These are phyloP conservation scores for Mesembryanthemum crystallinum DNA, from an alignment of 148 eudicot species.

Conservation along the genomic window DNA sequence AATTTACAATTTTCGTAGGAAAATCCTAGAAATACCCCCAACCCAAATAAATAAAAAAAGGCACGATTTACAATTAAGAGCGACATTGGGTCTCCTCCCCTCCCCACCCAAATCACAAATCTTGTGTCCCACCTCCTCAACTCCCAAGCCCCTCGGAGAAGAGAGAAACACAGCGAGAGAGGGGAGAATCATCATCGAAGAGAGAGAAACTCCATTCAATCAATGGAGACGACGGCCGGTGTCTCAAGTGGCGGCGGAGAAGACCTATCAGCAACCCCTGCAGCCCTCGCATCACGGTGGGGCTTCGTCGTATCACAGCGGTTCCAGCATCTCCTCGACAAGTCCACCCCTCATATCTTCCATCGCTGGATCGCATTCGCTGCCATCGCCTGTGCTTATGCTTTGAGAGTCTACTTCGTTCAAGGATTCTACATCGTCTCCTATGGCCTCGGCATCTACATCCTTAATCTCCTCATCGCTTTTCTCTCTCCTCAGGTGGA, in stretches of 20 bases:
- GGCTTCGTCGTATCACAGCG: constrained; percentile 31
- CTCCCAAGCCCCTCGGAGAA: too few relatives aligned
- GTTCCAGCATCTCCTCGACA: constrained; percentile 45
- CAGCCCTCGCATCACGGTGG: constrained; percentile 34
- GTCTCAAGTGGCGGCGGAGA: constrained; percentile 13
- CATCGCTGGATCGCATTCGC: constrained; percentile 46
- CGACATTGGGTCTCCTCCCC: too few relatives aligned
- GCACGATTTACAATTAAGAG: too few relatives aligned
- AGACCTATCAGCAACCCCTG: constrained; percentile 25
- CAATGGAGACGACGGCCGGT: constrained; percentile 15
- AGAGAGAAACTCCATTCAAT: not conserved
- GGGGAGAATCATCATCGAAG: too few relatives aligned
- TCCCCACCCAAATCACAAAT: too few relatives aligned
- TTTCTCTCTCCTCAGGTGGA: constrained; percentile 56
- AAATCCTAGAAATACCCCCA: too few relatives aligned
- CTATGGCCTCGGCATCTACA: constrained; percentile 52
- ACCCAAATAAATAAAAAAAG: too few relatives aligned
- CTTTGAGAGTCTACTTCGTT: constrained; percentile 37
- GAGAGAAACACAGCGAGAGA: too few relatives aligned
- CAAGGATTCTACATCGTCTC: constrained; percentile 49
- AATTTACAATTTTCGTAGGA: too few relatives aligned
- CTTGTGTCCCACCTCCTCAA: too few relatives aligned
- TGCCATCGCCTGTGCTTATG: constrained; percentile 31
- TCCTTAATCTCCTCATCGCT: constrained; percentile 49
- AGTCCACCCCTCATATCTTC: constrained; percentile 40